Base-by-base conservation (phyloP, 2,329 filamentous ascomycete species). In the Westerdykella sp. region DNA sequence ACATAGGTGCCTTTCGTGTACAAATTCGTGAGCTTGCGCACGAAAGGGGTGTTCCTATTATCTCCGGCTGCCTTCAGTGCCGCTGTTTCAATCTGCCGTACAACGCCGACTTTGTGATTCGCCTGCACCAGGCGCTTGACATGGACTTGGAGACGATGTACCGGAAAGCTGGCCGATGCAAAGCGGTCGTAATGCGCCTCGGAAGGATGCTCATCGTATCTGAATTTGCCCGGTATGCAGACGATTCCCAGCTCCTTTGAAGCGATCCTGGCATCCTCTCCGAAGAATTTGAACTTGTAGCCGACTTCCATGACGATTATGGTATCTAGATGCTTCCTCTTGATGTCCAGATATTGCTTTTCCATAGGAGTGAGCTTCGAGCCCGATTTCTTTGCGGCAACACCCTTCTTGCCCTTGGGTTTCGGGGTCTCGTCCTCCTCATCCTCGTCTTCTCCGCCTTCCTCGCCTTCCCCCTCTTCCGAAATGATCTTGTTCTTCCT, bases 1-100 rank as follows among this genome's bases (percentile, higher is more conserved):
- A 98, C 84, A 56, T 97, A 98, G 2, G 93, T 98, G 35, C 90
- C 93, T 66, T 97, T 98, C 7, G 93, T 98, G 69, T 98, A 98
- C 6, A 98, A 76, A 60, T 95, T 96, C 13, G 93, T 97, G 57
- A 98, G 80, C 57, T 95, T 93, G 30, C 93, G 82, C 31, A 88
- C 80, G 56, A 98, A 98, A 0, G 93, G 90, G 0, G 89, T 80
- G 60, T 95, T 96, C 45, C 87, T 81, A 66, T 97, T 98, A 63
- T 95, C 89, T 36, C 93, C 91, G 1, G 82, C 93, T 50, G 95
- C 95, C 65, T 98, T 98, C 47, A 98, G 72, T 0, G 93, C 93
- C 2, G 93, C 93, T 0, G 93, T 98, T 68, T 98, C 93, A 22
- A 95, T 75, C 67, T 98, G 93, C 22, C 91, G 79, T 9, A 98